Conservation (phyloP, 768 basidiomycete genomes). For the Russula emetica region DNA sequence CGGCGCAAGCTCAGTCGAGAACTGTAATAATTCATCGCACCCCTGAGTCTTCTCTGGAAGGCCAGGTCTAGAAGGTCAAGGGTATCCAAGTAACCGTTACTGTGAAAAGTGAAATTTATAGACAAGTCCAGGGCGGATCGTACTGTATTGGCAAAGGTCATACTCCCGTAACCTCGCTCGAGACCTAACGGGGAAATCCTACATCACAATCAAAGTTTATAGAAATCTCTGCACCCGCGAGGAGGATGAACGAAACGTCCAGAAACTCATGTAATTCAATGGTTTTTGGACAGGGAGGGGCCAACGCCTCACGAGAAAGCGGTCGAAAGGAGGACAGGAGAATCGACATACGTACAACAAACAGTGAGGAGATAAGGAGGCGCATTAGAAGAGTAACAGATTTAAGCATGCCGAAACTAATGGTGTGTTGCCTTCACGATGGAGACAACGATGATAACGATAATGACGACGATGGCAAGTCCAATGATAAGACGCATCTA, state of each 20-base stretch:
- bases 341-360: conserved; percentile 28
- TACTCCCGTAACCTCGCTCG: conserved; percentile 26
- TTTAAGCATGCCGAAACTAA: conserved; percentile 21
- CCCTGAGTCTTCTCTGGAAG: background rate
- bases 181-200: conserved; percentile 29
- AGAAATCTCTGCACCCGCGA: conserved; percentile 6
- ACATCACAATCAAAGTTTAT: conserved; percentile 15
- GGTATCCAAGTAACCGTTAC: background rate
- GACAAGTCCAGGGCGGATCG: conserved; percentile 16
- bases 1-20: background rate
- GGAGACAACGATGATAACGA: conserved; percentile 93
- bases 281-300: conserved; percentile 5
- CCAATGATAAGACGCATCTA: conserved; percentile 98
- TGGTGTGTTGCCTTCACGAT: conserved; percentile 80
- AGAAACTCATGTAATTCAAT: conserved; percentile 13
- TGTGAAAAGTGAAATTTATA: background rate
- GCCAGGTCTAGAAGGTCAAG: background rate
- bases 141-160: background rate
- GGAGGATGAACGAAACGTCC: conserved; percentile 7
- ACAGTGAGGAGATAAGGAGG: conserved; percentile 2
- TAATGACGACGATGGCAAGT: conserved; percentile 80
- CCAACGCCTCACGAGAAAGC: conserved; percentile 10
- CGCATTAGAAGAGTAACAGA: conserved; percentile 22
- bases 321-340: conserved; percentile 7
- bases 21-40: background rate